Evolutionary conservation across 2,329 filamentous ascomycete genomes (phyloP).

Genomic region (Malbranchea zuffiana): DNA sequence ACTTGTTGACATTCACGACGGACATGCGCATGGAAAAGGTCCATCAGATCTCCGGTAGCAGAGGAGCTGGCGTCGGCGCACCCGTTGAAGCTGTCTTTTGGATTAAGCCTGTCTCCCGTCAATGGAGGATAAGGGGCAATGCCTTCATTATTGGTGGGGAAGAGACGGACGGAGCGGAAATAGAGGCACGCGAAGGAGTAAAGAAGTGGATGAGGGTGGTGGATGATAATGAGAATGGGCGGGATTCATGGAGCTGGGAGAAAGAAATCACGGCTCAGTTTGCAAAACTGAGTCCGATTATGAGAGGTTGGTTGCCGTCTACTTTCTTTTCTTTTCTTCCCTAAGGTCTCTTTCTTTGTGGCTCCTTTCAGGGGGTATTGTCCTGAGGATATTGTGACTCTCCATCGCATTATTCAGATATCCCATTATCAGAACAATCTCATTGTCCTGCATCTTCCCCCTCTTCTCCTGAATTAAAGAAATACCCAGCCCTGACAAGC

Average conservation of each 20-base stretch:
- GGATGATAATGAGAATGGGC: slow-evolving; percentile 19
- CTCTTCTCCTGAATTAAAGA: slow-evolving; percentile 1
- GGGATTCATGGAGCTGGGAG: slow-evolving; percentile 60
- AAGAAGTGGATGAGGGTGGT: slow-evolving; percentile 43
- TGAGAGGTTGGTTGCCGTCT: slow-evolving; percentile 50
- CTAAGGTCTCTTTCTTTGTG: slow-evolving; percentile 4
- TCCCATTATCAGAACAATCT: too few relatives aligned
- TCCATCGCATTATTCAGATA: not conserved
- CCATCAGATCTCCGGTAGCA: slow-evolving; percentile 52
- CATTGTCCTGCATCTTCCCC: not conserved
- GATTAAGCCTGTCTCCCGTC: slow-evolving; percentile 57
- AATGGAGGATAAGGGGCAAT: slow-evolving; percentile 74
- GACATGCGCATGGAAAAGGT: slow-evolving; percentile 82
- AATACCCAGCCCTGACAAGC: slow-evolving; percentile 9
- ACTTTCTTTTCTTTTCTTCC: not conserved
- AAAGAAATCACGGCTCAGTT: slow-evolving; percentile 78
- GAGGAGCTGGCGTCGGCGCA: slow-evolving; percentile 52
- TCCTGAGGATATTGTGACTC: not conserved
- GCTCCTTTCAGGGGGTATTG: not conserved
- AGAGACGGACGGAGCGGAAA: slow-evolving; percentile 42
- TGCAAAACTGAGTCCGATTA: slow-evolving; percentile 71
- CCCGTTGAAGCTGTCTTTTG: slow-evolving; percentile 78
- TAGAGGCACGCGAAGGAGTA: slow-evolving; percentile 44
- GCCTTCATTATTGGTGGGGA: slow-evolving; percentile 69
- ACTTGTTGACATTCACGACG: slow-evolving; percentile 74